Conservation (phyloP, 208 protist species). For the Leishmania turanica region DNA sequence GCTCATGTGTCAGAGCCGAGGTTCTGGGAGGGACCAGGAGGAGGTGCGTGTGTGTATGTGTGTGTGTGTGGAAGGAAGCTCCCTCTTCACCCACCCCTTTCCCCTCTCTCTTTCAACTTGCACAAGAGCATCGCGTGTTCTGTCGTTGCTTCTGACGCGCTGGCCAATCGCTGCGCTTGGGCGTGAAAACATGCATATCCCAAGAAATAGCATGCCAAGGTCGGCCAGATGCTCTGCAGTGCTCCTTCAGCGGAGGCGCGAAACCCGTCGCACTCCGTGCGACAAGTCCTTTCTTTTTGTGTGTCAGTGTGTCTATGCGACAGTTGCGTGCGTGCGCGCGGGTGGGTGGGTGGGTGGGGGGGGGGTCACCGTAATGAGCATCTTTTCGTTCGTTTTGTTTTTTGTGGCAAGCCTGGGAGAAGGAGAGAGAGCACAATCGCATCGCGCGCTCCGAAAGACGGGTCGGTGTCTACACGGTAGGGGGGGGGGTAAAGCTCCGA, state of each 20-base stretch:
- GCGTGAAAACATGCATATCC: not conserved
- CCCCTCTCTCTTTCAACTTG: not conserved
- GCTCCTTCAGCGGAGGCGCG: not conserved
- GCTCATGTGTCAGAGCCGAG: not conserved
- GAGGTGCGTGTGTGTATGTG: too few relatives aligned
- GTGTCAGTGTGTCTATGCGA: too few relatives aligned
- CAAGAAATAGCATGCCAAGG: not conserved
- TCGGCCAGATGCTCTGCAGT: not conserved
- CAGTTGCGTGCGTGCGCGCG: too few relatives aligned
- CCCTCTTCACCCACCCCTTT: not conserved
- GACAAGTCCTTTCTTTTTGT: too few relatives aligned
- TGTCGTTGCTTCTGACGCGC: not conserved
- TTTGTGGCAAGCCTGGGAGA: not conserved
- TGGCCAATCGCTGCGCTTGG: not conserved
- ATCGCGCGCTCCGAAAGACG: not conserved
- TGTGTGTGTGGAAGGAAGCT: too few relatives aligned
- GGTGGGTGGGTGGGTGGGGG: too few relatives aligned
- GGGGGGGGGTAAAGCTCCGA: not conserved
- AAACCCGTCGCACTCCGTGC: not conserved
- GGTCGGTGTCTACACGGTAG: not conserved
- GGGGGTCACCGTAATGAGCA: too few relatives aligned
- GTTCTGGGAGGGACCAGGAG: not conserved
- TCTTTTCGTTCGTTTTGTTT: not conserved
- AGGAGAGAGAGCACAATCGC: not conserved
- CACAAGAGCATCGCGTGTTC: not conserved